These are phyloP conservation scores for Spergularia marina DNA, from an alignment of 148 eudicot genomes.

Conservation along the genomic window DNA sequence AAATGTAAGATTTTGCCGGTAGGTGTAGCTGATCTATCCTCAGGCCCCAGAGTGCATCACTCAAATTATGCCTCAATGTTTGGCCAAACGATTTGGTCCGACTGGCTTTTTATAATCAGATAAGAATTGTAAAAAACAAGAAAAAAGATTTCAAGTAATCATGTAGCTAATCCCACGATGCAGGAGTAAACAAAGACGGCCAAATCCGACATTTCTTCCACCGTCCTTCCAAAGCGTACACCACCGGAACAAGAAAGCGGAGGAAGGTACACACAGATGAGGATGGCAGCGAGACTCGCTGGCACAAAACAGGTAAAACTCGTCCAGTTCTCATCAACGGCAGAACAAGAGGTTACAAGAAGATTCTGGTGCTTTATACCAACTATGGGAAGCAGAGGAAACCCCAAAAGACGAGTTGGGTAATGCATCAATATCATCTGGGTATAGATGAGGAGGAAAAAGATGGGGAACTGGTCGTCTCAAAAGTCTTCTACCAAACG, in stretches of 20 bases:
- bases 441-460: constrained; percentile 53
- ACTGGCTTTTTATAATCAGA: no score
- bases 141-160: no score
- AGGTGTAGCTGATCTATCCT: no score
- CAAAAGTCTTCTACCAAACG: constrained; percentile 59
- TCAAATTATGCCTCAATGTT: no score
- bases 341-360: constrained; percentile 49
- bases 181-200: constrained; percentile 56
- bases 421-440: constrained; percentile 64
- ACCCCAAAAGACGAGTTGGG: constrained; percentile 65
- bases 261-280: constrained; percentile 52
- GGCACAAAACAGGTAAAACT: constrained; percentile 70
- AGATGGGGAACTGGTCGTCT: constrained; percentile 55
- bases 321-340: constrained; percentile 37
- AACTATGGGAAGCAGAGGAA: constrained; percentile 60
- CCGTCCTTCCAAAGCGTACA: constrained; percentile 62
- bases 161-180: neutral
- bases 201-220: constrained; percentile 56
- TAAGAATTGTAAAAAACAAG: no score
- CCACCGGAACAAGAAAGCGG: constrained; percentile 55
- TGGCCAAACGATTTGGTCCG: no score
- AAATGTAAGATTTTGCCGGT: no score
- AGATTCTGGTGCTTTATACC: constrained; percentile 58
- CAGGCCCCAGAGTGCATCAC: no score
- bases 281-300: constrained; percentile 54